These are phyloP conservation scores for Colletotrichum cereale DNA, from an alignment of 2,329 filamentous ascomycete species.

Conservation along the genomic window DNA sequence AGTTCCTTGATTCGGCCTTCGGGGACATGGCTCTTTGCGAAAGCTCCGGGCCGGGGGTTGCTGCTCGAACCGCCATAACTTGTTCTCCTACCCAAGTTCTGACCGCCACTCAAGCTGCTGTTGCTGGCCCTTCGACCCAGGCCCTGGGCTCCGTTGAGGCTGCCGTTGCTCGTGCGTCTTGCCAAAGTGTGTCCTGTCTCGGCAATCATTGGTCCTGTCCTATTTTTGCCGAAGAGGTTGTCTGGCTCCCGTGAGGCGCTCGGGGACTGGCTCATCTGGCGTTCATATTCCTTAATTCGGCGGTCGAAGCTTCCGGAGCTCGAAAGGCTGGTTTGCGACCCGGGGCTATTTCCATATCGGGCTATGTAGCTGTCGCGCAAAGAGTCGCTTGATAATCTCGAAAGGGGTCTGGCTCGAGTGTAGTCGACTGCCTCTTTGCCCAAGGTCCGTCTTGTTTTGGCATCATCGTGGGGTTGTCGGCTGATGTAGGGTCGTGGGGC, in stretches of 20 bases:
- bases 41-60: slow-evolving; percentile 34
- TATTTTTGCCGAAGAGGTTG: slow-evolving; percentile 53
- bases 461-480: slow-evolving; percentile 49
- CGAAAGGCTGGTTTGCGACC: slow-evolving; percentile 39
- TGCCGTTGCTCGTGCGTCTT: slow-evolving; percentile 52
- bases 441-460: slow-evolving; percentile 46
- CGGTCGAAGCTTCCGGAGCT: slow-evolving; percentile 38
- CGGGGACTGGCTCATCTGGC: slow-evolving; percentile 38
- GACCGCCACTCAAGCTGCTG: slow-evolving; percentile 41
- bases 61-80: slow-evolving; percentile 42
- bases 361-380: slow-evolving; percentile 44
- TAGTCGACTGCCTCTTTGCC: slow-evolving; percentile 49
- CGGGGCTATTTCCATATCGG: slow-evolving; percentile 31
- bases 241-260: slow-evolving; percentile 43
- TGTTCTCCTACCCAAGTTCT: slow-evolving; percentile 24
- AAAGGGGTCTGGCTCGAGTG: slow-evolving; percentile 42
- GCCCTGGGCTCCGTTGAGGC: slow-evolving; percentile 44
- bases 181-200: slow-evolving; percentile 50
- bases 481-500: slow-evolving; percentile 61
- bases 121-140: slow-evolving; percentile 36
- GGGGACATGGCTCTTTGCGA: slow-evolving; percentile 41
- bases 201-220: slow-evolving; percentile 51
- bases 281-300: slow-evolving; percentile 32
- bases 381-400: slow-evolving; percentile 42
- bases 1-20: slow-evolving; percentile 43